phyloP scores from a whole-genome alignment of 1,284 basidiomycete genomes.

The Clitocybe nebularis region DNA sequence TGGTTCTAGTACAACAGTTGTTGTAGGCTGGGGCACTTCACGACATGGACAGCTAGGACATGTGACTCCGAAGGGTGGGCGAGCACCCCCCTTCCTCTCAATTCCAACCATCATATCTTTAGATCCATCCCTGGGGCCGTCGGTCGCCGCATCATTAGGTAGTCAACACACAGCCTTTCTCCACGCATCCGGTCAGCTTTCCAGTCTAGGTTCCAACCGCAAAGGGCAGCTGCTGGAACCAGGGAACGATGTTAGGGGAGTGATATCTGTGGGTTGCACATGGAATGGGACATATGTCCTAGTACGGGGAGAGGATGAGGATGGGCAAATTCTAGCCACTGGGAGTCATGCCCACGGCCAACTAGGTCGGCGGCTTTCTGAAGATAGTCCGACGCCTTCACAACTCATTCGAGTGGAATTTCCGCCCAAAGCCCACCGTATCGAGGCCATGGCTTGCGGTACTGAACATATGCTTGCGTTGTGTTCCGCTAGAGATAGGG shows the following conservation, averaged over 20 bases:
- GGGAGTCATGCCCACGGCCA: constrained; percentile 73
- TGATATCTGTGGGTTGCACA: constrained; percentile 70
- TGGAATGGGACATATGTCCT: constrained; percentile 81
- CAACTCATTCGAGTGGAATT: constrained; percentile 39
- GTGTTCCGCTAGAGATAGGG: constrained; percentile 15
- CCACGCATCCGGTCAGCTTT: constrained; percentile 43
- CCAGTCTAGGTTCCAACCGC: constrained; percentile 60
- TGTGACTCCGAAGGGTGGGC: constrained; percentile 18
- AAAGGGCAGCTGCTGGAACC: constrained; percentile 62
- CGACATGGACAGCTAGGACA: constrained; percentile 77
- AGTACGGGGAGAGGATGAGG: constrained; percentile 18
- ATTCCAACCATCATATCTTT: constrained; percentile 31
- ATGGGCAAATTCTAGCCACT: constrained; percentile 38
- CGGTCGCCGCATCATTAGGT: constrained; percentile 52
- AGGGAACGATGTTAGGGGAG: constrained; percentile 22
- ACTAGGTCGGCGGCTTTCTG: constrained; percentile 43
- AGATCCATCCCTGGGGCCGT: constrained; percentile 22
- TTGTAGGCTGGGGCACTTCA: constrained; percentile 80
- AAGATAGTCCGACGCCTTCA: constrained; percentile 8
- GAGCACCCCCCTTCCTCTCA: constrained; percentile 26
- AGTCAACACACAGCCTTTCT: constrained; percentile 69
- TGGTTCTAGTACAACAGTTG: constrained; percentile 22
- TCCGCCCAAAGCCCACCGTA: constrained; percentile 10
- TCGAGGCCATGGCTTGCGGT: constrained; percentile 48
- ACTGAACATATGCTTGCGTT: constrained; percentile 77